These are phyloP conservation scores for Apiotrichum siamense DNA, from an alignment of 1,284 basidiomycete species.

Conservation along the genomic window DNA sequence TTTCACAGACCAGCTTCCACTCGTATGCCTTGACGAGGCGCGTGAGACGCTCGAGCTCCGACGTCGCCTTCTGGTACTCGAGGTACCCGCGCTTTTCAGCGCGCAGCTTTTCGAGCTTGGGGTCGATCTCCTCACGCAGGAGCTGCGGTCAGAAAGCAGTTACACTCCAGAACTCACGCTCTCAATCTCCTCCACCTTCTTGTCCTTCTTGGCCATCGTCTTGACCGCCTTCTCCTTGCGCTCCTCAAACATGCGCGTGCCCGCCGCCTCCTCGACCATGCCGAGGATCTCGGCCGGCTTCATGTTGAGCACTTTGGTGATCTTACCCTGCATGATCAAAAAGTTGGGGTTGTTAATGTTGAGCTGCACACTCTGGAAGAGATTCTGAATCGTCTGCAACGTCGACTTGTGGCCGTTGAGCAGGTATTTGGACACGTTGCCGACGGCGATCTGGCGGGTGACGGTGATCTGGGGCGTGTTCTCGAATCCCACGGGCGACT, in stretches of 20 bases:
- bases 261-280: constrained; percentile 98
- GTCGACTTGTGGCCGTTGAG: constrained; percentile 93
- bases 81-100: constrained; percentile 85
- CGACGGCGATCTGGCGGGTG: constrained; percentile 87
- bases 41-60: constrained; percentile 83
- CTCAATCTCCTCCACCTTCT: constrained; percentile 85
- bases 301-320: constrained; percentile 98
- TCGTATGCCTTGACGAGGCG: constrained; percentile 83
- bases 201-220: constrained; percentile 97
- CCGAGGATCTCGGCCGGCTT: constrained; percentile 94
- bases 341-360: constrained; percentile 99
- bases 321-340: constrained; percentile 97
- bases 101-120: constrained; percentile 86
- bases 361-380: constrained; percentile 96
- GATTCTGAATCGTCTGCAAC: constrained; percentile 79
- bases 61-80: constrained; percentile 81
- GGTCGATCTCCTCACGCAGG: constrained; percentile 85
- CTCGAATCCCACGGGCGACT: constrained; percentile 79
- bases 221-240: constrained; percentile 95
- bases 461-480: constrained; percentile 87
- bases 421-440: constrained; percentile 93
- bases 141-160: constrained; percentile 43
- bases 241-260: constrained; percentile 99
- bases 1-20: constrained; percentile 67
- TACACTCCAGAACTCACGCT: constrained; percentile 43